Conservation (phyloP, 441 rosid species). For the Syzygium malaccense region DNA sequence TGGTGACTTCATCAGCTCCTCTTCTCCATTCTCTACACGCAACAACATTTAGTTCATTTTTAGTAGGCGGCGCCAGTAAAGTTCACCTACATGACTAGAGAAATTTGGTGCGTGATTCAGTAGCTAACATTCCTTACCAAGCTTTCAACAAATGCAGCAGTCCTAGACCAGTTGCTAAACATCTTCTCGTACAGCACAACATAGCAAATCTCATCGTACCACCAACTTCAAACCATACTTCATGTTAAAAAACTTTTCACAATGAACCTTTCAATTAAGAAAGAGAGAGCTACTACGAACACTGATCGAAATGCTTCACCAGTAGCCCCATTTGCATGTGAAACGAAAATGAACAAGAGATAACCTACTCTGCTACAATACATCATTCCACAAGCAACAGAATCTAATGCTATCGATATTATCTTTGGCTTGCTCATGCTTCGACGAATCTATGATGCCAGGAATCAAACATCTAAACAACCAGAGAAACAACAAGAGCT, state of each 20-base stretch:
- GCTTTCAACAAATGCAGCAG: neutral
- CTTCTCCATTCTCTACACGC: neutral
- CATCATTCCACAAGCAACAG: neutral
- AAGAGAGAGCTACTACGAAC: neutral
- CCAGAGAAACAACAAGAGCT: neutral
- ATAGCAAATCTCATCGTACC: neutral
- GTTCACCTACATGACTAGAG: neutral
- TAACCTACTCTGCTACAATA: neutral
- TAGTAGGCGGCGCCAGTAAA: neutral
- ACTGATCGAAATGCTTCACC: neutral
- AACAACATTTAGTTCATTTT: neutral
- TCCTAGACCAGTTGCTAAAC: neutral
- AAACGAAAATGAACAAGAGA: neutral
- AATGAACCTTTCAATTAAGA: neutral
- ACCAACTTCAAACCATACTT: neutral
- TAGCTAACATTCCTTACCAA: neutral
- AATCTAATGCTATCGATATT: neutral
- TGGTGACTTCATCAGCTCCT: neutral
- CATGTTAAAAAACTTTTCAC: neutral
- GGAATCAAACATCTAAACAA: neutral
- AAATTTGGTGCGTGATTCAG: neutral
- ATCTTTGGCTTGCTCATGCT: neutral
- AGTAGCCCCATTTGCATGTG: neutral
- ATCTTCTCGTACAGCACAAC: neutral
- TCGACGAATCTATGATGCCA: neutral